Evolutionary conservation across 169 alveolate species (phyloP), one percentile per base, ranked within the genome.

Genomic region (Plasmodium gonderi): DNA sequence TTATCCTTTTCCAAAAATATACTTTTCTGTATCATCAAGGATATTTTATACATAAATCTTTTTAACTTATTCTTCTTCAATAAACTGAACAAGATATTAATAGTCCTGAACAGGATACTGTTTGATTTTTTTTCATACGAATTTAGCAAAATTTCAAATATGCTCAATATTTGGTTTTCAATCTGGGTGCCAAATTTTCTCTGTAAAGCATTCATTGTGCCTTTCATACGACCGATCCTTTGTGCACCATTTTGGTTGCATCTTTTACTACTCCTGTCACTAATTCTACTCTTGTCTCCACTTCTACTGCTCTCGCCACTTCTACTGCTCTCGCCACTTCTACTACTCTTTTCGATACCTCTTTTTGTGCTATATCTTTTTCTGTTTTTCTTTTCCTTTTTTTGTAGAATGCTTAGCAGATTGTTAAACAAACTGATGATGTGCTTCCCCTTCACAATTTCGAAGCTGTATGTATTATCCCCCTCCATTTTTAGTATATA

Each of bases 91-190:
- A 90, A 33, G 51, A 42, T 42, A 69, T 44, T 90, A 47, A 90
- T 77, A 12, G 81, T 78, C 33, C 17, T 78, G 80, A 90, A 90
- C 8, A 90, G 17, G 1, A 3, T 12, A 7, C 29, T 44, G 60
- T 90, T 68, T n/a, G 51, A 38, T 78, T 90, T 90, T 33, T 76
- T 90, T 78, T 90, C 94, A 90, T 38, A 90, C 1, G 69, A 78
- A 49, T 14, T 76, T 31, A 90, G 38, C 38, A 90, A 47, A 26
- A 90, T 78, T 90, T 78, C 94, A 51, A 90, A 90, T 12, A 90
- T 79, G 31, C 31, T 29, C 36, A 90, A 23, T 6, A 90, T 49
- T 14, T 90, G 47, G n/a, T 51, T 65, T 49, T 60, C 94, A 3
- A 90, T 49, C 12, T 78, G 79, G 44, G 29, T 31, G 11, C 0